phyloP scores from a whole-genome alignment of 495 filamentous ascomycete species.

The Cercophora newfieldiana region DNA sequence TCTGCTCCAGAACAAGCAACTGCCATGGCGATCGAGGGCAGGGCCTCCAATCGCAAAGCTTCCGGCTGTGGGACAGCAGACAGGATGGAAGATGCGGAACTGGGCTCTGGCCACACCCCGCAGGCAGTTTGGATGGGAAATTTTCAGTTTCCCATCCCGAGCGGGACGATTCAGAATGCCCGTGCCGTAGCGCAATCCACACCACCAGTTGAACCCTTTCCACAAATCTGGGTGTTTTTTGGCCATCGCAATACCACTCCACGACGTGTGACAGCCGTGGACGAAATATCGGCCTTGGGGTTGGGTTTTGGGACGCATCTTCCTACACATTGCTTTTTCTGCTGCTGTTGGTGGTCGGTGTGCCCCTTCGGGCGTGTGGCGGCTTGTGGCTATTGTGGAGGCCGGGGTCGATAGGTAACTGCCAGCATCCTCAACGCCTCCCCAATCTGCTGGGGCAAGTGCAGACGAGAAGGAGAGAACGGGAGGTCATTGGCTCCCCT shows the following conservation, averaged over 20 bases:
- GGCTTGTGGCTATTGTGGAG: neutral
- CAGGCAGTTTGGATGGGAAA: neutral
- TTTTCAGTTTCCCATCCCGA: slow-evolving; percentile 1
- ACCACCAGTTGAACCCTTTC: neutral
- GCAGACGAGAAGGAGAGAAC: neutral
- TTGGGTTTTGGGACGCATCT: neutral
- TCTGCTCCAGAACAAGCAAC: neutral
- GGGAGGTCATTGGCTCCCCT: neutral
- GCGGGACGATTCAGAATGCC: neutral
- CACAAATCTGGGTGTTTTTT: neutral
- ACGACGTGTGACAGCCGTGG: too few species aligned
- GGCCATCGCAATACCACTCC: too few species aligned
- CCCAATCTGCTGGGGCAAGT: neutral
- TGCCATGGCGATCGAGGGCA: neutral
- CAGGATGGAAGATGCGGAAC: neutral
- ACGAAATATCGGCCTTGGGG: neutral
- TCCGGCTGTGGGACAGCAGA: neutral
- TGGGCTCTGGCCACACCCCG: neutral
- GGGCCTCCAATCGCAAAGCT: slow-evolving; percentile 9
- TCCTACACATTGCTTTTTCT: neutral
- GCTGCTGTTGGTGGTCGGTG: neutral
- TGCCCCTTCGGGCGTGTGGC: neutral
- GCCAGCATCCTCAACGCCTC: neutral
- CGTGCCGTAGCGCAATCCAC: neutral
- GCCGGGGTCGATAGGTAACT: neutral